A percentile compares a stretch with the other conserved stretches of the same genome.
These are phyloP conservation scores for Coccomyxa subellipsoidea DNA, from an alignment of 163 green algal genomes.

Conservation along the genomic window DNA sequence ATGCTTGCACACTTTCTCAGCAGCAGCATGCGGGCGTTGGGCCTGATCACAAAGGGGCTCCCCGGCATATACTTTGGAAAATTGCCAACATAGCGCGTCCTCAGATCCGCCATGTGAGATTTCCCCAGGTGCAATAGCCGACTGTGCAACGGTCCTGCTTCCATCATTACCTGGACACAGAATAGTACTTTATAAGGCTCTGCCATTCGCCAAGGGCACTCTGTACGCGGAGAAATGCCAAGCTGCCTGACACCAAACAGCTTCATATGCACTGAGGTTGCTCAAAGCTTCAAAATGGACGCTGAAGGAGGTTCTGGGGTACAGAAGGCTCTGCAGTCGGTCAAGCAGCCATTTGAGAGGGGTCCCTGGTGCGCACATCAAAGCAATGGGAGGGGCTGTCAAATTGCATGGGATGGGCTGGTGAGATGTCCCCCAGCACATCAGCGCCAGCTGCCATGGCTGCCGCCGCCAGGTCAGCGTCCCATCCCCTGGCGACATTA, in stretches of 20 bases:
- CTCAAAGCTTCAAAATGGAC: too few relatives aligned
- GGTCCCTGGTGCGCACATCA: neutral
- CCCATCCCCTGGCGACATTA: neutral
- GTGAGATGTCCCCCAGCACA: slow-evolving; percentile 7
- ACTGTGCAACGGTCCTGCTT: slow-evolving; percentile 18
- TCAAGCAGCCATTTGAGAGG: neutral
- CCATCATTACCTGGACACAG: slow-evolving; percentile 18
- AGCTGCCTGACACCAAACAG: too few relatives aligned
- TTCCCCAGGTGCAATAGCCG: neutral
- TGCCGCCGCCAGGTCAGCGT: neutral
- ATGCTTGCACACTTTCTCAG: neutral
- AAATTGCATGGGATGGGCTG: slow-evolving; percentile 16
- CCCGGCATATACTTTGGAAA: neutral
- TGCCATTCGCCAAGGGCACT: neutral
- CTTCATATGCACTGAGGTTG: too few relatives aligned
- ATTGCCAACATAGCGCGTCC: neutral
- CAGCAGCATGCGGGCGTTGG: slow-evolving; percentile 13
- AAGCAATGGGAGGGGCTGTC: slow-evolving; percentile 5
- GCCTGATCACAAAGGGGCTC: neutral
- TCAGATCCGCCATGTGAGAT: neutral
- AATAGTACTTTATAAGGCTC: neutral
- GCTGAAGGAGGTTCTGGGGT: neutral
- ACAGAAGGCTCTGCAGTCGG: neutral
- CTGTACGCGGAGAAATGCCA: too few relatives aligned
- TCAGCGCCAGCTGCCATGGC: neutral